A percentile compares a stretch with the other conserved stretches of the same genome.
Conservation (phyloP, 352 stramenopile species). For the Globisporangium cylindrosporum region DNA sequence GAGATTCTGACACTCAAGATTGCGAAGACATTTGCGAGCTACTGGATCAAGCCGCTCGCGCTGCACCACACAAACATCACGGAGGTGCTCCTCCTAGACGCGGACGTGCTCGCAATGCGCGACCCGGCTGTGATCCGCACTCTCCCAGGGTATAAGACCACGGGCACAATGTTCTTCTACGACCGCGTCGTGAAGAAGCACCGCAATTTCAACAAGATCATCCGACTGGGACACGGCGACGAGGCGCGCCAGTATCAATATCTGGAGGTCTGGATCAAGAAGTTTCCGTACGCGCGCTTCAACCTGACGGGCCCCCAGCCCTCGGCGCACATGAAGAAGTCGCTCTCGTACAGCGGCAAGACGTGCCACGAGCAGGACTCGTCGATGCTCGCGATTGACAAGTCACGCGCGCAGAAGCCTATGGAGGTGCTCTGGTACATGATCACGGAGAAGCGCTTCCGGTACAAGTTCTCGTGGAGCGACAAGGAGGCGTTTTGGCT, state of each 20-base stretch:
- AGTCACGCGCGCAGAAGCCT: slow-evolving; percentile 36
- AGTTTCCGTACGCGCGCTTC: slow-evolving; percentile 56
- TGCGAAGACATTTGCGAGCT: slow-evolving; percentile 37
- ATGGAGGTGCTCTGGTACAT: slow-evolving; percentile 68
- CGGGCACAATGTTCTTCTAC: slow-evolving; percentile 69
- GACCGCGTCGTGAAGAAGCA: slow-evolving; percentile 58
- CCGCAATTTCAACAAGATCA: slow-evolving; percentile 54
- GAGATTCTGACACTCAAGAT: slow-evolving; percentile 31
- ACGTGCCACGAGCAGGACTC: slow-evolving; percentile 72
- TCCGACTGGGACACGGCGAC: slow-evolving; percentile 21
- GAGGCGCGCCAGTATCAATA: slow-evolving; percentile 33
- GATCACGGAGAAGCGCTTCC: slow-evolving; percentile 62
- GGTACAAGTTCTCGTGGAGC: slow-evolving; percentile 61
- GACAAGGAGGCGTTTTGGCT: slow-evolving; percentile 81
- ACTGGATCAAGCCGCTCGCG: slow-evolving; percentile 65
- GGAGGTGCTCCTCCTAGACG: slow-evolving; percentile 52
- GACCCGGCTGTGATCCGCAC: slow-evolving; percentile 42
- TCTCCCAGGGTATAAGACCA: slow-evolving; percentile 38
- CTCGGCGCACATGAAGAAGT: slow-evolving; percentile 32
- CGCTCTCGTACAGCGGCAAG: slow-evolving; percentile 35
- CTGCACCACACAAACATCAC: slow-evolving; percentile 42
- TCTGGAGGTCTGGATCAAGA: slow-evolving; percentile 50
- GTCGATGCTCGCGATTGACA: slow-evolving; percentile 71
- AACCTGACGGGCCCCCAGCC: slow-evolving; percentile 25
- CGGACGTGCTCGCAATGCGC: slow-evolving; percentile 37